Percentiles rank a stretch among this genome's conserved stretches.
phyloP scores from a whole-genome alignment of 208 protist genomes.

The Leishmania tarentolae region DNA sequence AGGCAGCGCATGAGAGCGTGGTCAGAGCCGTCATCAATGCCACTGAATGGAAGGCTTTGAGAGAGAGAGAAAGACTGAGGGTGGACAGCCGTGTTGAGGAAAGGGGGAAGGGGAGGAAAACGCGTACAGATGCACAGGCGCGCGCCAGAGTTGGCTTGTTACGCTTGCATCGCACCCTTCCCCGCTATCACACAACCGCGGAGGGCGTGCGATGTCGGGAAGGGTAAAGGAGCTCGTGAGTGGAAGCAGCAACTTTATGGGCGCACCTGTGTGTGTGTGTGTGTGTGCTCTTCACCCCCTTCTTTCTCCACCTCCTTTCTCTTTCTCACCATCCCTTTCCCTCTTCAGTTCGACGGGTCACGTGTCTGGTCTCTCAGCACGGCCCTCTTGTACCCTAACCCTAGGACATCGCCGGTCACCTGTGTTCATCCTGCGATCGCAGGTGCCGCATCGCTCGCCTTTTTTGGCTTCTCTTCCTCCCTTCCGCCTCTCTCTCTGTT shows the following conservation, averaged over 20 bases:
- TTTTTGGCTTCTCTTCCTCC: background rate
- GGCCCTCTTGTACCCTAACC: constrained; percentile 37
- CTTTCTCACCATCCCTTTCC: background rate
- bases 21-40: constrained; percentile 1
- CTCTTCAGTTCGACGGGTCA: constrained; percentile 9
- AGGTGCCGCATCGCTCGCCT: constrained; percentile 1
- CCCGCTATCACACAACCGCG: too few relatives aligned
- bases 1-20: background rate
- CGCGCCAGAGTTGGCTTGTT: background rate
- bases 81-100: background rate
- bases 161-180: background rate
- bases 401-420: constrained; percentile 9
- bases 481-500: background rate
- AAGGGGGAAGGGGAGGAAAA: background rate
- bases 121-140: background rate
- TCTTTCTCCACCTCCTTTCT: background rate
- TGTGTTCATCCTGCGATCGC: background rate
- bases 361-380: background rate
- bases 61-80: constrained; percentile 6
- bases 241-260: background rate
- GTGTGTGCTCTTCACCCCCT: background rate
- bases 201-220: background rate
- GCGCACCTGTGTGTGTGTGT: background rate
- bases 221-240: background rate
- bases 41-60: constrained; percentile 4